phyloP scores from a whole-genome alignment of 1,139 yeast genomes.

The Taphrina flavorubra region DNA sequence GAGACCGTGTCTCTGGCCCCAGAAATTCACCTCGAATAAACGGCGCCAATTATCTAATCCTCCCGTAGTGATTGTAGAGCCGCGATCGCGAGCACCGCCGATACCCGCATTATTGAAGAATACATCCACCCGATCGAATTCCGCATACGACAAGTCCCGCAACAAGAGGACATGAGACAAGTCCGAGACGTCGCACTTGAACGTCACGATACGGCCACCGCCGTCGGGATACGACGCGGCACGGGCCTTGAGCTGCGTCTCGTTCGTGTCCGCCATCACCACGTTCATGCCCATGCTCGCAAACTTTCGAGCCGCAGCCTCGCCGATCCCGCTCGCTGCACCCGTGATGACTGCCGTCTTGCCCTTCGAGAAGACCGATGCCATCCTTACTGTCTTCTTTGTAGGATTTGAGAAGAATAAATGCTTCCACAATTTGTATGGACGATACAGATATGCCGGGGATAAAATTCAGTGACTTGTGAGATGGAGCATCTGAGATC shows the following conservation, averaged over 20 bases:
- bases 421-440: no score
- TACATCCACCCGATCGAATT: slow-evolving; percentile 47
- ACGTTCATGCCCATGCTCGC: slow-evolving; percentile 49
- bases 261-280: slow-evolving; percentile 48
- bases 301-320: slow-evolving; percentile 49
- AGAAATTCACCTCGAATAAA: slow-evolving; percentile 48
- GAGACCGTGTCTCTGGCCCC: slow-evolving; percentile 48
- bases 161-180: slow-evolving; percentile 46
- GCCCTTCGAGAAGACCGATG: slow-evolving; percentile 26
- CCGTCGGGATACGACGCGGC: slow-evolving; percentile 44
- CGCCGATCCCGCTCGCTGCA: slow-evolving; percentile 50
- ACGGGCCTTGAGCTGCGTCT: slow-evolving; percentile 45
- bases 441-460: not conserved
- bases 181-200: slow-evolving; percentile 47
- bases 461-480: not conserved
- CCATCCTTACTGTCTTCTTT: not conserved
- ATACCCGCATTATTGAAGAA: slow-evolving; percentile 49
- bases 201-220: slow-evolving; percentile 44
- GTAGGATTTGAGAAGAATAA: not conserved
- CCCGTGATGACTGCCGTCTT: slow-evolving; percentile 47
- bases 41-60: slow-evolving; percentile 46
- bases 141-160: slow-evolving; percentile 45
- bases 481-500: not conserved
- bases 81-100: slow-evolving; percentile 43
- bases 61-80: slow-evolving; percentile 42